Base-by-base conservation (phyloP, 768 basidiomycete genomes). In the Boletus reticuloceps region DNA sequence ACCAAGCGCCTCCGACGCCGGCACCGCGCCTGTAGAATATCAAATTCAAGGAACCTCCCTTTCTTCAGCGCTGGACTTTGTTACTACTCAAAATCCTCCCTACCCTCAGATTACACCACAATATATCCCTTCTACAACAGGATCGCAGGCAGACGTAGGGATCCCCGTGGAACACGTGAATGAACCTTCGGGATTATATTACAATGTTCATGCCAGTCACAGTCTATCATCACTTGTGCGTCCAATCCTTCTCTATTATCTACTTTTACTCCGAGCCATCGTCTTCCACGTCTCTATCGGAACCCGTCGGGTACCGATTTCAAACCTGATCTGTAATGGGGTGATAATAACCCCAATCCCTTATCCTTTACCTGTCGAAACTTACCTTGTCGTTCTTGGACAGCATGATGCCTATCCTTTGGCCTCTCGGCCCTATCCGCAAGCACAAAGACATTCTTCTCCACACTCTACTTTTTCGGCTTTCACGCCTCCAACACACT, bases 211-310 rank as follows among this genome's bases (percentile, higher is more conserved):
- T n/a, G 52, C 53, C 12, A 55, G 44, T 42, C 63, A 39, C 39
- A 64, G 61, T 16, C 14, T 61, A n/a, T 58, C 69, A n/a, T 65
- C 67, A 0, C 56, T 69, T 3, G 68, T 69, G 29, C 58, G 68
- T 69, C 14, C 37, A 45, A 25, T 31, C 16, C 29, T 39, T 38
- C 17, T 25, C 6, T 25, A 25, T 22, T 22, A 22, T 22, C 22
- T 22, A 3, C 22, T 22, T 25, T 25, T 25, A 5, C 25, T 25
- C 25, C 25, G 25, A 5, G 25, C 5, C 25, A 25, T 25, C 2
- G 25, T 25, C 25, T 25, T 25, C 25, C 25, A 25, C 5, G 5
- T 25, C 25, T n/a, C n/a, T n/a, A n/a, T n/a, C n/a, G n/a, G n/a
- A n/a, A n/a, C 25, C 5, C 5, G 5, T 25, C 25, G 25, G 25